A percentile compares a stretch with the other conserved stretches of the same genome.
These are phyloP conservation scores for Phytopythium kandeliae DNA, from an alignment of 352 stramenopile species.

Conservation along the genomic window DNA sequence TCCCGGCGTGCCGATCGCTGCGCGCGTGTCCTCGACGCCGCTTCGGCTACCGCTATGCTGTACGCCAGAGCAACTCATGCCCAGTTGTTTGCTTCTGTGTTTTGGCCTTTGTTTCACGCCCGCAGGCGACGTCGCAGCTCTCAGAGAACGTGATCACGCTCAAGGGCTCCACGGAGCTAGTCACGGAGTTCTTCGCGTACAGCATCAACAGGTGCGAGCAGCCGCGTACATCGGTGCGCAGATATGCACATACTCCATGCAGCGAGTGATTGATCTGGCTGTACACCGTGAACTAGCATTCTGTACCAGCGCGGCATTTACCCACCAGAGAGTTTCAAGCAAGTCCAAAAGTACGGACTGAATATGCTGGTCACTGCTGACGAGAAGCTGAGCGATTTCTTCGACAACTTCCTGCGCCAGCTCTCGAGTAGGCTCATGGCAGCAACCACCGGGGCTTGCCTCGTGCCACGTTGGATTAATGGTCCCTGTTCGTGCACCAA, in stretches of 20 bases:
- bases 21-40: neutral
- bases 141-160: constrained; percentile 97
- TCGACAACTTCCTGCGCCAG: constrained; percentile 91
- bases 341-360: constrained; percentile 97
- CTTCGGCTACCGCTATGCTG: too few relatives aligned
- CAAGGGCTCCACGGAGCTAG: constrained; percentile 97
- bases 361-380: constrained; percentile 98
- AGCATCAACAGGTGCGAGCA: constrained; percentile 93
- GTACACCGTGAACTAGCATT: constrained; percentile 53
- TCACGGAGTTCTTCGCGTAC: constrained; percentile 99
- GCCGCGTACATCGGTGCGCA: constrained; percentile 2
- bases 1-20: neutral
- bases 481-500: neutral
- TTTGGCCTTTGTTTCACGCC: neutral
- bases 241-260: too few relatives aligned
- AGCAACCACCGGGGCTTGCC: neutral
- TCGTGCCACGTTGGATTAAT: neutral
- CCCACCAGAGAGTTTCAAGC: constrained; percentile 97
- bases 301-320: constrained; percentile 97
- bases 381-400: constrained; percentile 94
- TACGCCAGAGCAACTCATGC: too few relatives aligned
- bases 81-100: neutral
- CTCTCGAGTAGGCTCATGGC: constrained; percentile 57
- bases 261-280: too few relatives aligned
- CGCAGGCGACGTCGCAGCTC: constrained; percentile 58